A percentile compares a stretch with the other conserved stretches of the same genome.
Conservation (phyloP, 768 basidiomycete species). For the Holtermanniella nyarrowii region DNA sequence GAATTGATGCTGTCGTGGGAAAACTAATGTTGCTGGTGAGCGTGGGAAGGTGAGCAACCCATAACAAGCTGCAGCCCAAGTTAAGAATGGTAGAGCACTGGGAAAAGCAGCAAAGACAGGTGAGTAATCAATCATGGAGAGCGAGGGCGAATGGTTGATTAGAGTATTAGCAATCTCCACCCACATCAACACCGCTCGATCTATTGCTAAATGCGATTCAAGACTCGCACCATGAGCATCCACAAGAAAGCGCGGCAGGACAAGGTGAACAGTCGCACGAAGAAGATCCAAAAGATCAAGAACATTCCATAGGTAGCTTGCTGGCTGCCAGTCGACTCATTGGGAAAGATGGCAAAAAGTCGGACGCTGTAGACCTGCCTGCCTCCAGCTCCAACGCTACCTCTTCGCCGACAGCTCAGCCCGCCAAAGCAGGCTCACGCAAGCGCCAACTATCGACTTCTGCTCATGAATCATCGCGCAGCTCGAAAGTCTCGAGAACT, state of each 20-base stretch:
- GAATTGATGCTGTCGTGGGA: background rate
- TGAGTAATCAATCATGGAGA: background rate
- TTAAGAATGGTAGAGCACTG: background rate
- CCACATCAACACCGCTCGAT: slow-evolving; percentile 24
- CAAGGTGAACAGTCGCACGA: background rate
- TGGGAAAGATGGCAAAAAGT: background rate
- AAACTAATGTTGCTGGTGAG: background rate
- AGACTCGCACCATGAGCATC: slow-evolving; percentile 9
- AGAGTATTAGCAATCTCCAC: background rate
- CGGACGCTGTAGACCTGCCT: background rate
- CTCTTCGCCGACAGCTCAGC: no score
- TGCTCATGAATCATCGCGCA: background rate
- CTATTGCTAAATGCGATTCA: slow-evolving; percentile 35
- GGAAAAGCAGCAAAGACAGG: background rate
- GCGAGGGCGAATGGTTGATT: background rate
- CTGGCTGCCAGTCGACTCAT: slow-evolving; percentile 1
- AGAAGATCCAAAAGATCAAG: background rate
- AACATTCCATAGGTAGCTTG: background rate
- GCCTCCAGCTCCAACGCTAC: background rate
- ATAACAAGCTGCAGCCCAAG: no score
- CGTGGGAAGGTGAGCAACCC: background rate
- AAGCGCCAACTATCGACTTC: background rate
- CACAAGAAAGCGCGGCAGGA: background rate
- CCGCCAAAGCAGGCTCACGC: background rate
- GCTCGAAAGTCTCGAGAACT: background rate